Evolutionary conservation across 305 asterid genomes (phyloP), one percentile per base, ranked within the genome.

Genomic region (Fraxinus velutina): DNA sequence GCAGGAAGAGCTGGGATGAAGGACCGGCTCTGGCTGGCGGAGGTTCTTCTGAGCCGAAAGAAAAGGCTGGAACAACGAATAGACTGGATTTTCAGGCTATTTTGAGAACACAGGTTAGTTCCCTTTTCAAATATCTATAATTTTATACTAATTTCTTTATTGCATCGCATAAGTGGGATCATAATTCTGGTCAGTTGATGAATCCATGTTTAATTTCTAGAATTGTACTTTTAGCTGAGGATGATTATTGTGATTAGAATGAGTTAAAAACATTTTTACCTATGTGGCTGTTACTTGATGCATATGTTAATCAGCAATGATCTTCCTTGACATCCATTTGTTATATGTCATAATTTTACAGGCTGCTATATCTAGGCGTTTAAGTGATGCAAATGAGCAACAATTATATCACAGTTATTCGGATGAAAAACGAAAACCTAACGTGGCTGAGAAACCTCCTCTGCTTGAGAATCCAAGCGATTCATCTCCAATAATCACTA

Each of bases 281-380:
- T 37, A 4, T 17, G 5, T 73, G 62, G 13, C 70, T 75, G 76
- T 78, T n/a, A 17, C 77, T 55, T 39, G 2, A 47, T 68, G 62
- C 52, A 37, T 37, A 17, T 42, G 57, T 77, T 77, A 72, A 77
- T 77, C 75, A 37, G 27, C 42, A 10, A n/a, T 27, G 39, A 10
- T 52, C 62, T 19, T 76, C 68, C 50, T 5, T 79, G 42, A 6
- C 44, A 34, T 66, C 64, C n/a, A 68, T 6, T 50, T 7, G 1
- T 6, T 55, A 27, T 76, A 37, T 62, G 64, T 44, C 66, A 8
- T 27, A 52, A 57, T 34, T 84, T 85, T 84, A 3, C 85, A 95
- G 97, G 99, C 95, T 70, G 99, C 99, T 80, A 94, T 94, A 24
- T 95, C 99, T 15, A 90, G 99, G 88, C 90, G 98, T 19, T 84